phyloP scores from a whole-genome alignment of 2,329 filamentous ascomycete species.

The Blastomyces silverae region DNA sequence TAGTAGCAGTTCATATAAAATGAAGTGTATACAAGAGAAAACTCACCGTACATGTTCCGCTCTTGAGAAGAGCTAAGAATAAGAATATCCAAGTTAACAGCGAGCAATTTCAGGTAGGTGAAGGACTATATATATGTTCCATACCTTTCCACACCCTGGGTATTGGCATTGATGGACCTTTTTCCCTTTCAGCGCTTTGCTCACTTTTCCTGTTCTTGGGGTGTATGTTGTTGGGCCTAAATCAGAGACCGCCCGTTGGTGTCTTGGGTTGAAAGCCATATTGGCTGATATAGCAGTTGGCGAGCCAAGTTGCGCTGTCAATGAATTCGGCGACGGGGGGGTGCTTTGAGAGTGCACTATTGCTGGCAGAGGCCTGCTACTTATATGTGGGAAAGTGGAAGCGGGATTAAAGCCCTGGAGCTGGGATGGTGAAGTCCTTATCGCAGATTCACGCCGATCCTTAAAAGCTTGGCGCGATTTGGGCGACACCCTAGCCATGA shows the following conservation, averaged over 20 bases:
- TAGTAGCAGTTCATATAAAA: constrained; percentile 4
- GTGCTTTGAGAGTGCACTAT: not conserved
- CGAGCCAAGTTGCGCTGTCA: not conserved
- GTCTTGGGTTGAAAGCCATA: constrained; percentile 9
- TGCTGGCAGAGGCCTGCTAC: constrained; percentile 4
- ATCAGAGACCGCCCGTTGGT: constrained; percentile 8
- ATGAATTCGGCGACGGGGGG: not conserved
- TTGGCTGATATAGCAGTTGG: not conserved
- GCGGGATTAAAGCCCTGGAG: not conserved
- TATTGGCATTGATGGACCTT: constrained; percentile 45
- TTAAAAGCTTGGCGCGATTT: constrained; percentile 8
- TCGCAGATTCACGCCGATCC: not conserved
- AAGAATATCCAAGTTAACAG: constrained; percentile 19
- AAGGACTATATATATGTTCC: constrained; percentile 26
- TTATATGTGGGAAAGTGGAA: constrained; percentile 9
- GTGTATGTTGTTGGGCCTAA: constrained; percentile 39
- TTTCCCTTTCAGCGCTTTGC: constrained; percentile 39
- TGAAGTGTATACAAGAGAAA: not conserved
- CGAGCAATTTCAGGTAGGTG: constrained; percentile 8
- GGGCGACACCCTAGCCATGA: constrained; percentile 7
- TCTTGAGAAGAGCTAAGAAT: constrained; percentile 45
- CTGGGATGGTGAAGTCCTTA: constrained; percentile 2
- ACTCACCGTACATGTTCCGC: constrained; percentile 43
- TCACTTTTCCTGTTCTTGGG: constrained; percentile 43
- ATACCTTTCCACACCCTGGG: constrained; percentile 44